phyloP scores from a whole-genome alignment of 805 yeast species.

The Saturnispora kantuleensis region DNA sequence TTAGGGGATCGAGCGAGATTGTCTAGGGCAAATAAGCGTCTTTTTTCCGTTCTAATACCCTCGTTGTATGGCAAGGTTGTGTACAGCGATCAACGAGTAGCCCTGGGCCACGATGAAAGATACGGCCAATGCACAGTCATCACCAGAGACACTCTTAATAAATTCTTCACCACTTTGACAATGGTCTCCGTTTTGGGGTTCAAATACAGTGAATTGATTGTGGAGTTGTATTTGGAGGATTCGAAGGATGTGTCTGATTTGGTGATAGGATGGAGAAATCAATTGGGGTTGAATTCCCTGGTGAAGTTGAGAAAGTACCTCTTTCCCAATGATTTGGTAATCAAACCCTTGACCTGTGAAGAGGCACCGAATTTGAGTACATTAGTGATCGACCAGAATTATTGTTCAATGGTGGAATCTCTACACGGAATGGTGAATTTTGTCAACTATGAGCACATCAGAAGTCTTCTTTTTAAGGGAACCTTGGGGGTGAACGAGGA shows the following conservation, averaged over 20 bases:
- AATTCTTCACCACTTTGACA: constrained; percentile 16
- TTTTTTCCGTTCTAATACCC: constrained; percentile 7
- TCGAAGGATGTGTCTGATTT: constrained; percentile 5
- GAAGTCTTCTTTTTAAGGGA: constrained; percentile 18
- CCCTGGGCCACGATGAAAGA: constrained; percentile 11
- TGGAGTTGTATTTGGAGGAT: constrained; percentile 19
- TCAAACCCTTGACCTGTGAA: constrained; percentile 19
- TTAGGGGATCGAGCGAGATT: constrained; percentile 6
- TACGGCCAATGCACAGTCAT: constrained; percentile 3
- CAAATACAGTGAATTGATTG: constrained; percentile 18
- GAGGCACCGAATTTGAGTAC: constrained; percentile 21
- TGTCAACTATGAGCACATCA: constrained; percentile 16
- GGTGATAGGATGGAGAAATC: constrained; percentile 22
- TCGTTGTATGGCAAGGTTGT: constrained; percentile 13
- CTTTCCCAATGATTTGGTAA: constrained; percentile 16
- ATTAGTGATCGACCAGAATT: constrained; percentile 21
- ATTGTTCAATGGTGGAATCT: constrained; percentile 20
- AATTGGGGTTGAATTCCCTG: constrained; percentile 8
- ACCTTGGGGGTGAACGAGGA: constrained; percentile 27
- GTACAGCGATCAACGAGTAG: constrained; percentile 2
- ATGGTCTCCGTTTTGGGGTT: constrained; percentile 15
- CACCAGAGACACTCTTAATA: constrained; percentile 4
- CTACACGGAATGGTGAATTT: constrained; percentile 20
- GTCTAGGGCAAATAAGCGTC: not conserved
- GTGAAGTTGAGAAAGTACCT: constrained; percentile 15